phyloP scores from a whole-genome alignment of 345 rosid genomes.

The Alliaria petiolata region DNA sequence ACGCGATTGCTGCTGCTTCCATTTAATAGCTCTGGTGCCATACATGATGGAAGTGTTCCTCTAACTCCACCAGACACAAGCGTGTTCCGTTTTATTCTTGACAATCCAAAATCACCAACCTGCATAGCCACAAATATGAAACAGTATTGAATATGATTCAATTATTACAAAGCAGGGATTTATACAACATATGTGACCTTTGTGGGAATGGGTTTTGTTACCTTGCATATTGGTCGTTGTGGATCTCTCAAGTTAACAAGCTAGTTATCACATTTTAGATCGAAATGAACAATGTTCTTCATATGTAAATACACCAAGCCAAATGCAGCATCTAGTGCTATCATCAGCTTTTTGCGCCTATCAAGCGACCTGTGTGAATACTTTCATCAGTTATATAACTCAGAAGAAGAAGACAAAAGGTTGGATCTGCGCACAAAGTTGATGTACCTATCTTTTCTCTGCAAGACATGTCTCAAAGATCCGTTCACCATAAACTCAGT shows the following conservation, averaged over 20 bases:
- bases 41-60: constrained; percentile 91
- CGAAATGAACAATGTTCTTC: too few species aligned
- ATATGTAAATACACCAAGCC: too few species aligned
- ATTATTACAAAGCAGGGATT: too few species aligned
- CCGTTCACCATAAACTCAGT: too few species aligned
- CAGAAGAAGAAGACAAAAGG: too few species aligned
- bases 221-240: constrained; percentile 82
- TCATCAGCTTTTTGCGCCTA: constrained; percentile 57
- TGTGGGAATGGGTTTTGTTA: constrained; percentile 4
- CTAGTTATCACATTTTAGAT: constrained; percentile 78
- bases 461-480: too few species aligned
- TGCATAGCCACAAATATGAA: constrained; percentile 9
- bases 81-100: constrained; percentile 77
- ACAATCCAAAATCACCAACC: constrained; percentile 87
- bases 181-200: neutral
- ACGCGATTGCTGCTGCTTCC: constrained; percentile 68
- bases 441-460: too few species aligned
- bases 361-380: constrained; percentile 48
- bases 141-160: neutral
- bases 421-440: too few species aligned
- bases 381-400: too few species aligned
- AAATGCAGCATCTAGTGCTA: constrained; percentile 72
- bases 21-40: constrained; percentile 76
- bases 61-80: too few species aligned
- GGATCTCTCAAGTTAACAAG: constrained; percentile 80